Base-by-base conservation (phyloP, 2,329 filamentous ascomycete genomes). In the Grosmannia penicillata region DNA sequence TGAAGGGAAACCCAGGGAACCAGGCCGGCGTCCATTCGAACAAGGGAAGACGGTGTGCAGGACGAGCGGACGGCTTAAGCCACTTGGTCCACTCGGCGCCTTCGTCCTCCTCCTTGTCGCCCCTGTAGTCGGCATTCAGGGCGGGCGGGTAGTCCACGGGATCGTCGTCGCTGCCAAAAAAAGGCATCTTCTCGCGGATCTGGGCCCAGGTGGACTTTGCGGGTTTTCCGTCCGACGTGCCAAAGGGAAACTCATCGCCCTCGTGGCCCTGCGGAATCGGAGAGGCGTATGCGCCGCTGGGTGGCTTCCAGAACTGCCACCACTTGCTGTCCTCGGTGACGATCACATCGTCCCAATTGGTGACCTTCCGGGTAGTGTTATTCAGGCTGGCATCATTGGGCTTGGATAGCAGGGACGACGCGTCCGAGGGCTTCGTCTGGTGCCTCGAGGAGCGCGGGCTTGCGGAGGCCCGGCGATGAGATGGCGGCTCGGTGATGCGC, bases 61-160 rank as follows among this genome's bases (percentile, higher is more conserved):
- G 85, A 27, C 91, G 78, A 44, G 95, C 77, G 40, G 82, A 86
- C 41, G 75, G 72, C 51, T 76, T 79, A 36, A 96, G 63, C 59
- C 87, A 95, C 43, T 78, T 80, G 49, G 78, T 75, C 91, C 91
- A 98, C 32, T 73, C 60, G 1, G 82, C 76, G 35, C 75, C 69
- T 8, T 68, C 70, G 31, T 78, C 72, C 10, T 74, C 67, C 40
- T 78, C 66, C 22, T 78, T 70, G 26, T 70, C 62, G 46, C 64
- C 59, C 8, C 72, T 66, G 42, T 78, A 67, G 2, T 79, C 68
- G 25, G 72, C 56, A 44, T 82, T 73, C 51, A 72, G 75, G 0
- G 80, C 74, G 3, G 62, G 43, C 0, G 74, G 70, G 49, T 93
- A 93, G 8, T 71, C 61, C 6, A 62, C 24, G 0, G 56, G 49